Base-by-base conservation (phyloP, 139 green algal genomes). In the Mychonastes homosphaera region DNA sequence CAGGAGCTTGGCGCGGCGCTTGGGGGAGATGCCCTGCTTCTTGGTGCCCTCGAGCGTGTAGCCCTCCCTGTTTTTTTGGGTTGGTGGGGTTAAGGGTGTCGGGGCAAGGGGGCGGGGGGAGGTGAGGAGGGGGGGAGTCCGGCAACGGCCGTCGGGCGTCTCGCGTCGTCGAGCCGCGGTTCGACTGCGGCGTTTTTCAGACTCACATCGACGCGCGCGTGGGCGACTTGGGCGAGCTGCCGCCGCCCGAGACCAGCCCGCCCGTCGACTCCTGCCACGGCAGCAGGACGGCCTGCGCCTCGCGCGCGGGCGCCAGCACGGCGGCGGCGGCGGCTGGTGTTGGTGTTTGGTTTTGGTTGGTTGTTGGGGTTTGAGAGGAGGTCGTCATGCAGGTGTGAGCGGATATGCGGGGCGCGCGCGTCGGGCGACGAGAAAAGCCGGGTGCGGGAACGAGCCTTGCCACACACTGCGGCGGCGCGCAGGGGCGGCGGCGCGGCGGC, bases 11-110 rank as follows among this genome's bases (percentile, higher is more conserved):
- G 53, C 53, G 73, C 72, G 79, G 47, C 45, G 56, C 66, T 79
- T 79, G 16, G 53, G 8, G 39, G 38, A 62, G 41, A 76, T 54
- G 40, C 76, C 75, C 36, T 61, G 36, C 64, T 84, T 84, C 58
- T 69, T 76, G 24, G 71, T 86, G 59, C 78, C 78, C 70, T 85
- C 77, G 53, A 82, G 51, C 18, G 40, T 68, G 71, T 84, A 81
- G 30, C 58, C 44, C 38, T 21, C 46, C 45, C 21, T n/a, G n/a
- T n/a, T n/a, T n/a, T n/a, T n/a, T n/a, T n/a, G n/a, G n/a, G n/a
- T n/a, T n/a, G n/a, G n/a, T n/a, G n/a, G n/a, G n/a, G n/a, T n/a
- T n/a, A 67, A 24, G 8, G 19, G 27, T 18, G 24, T 21, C 13
- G 45, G 0, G 7, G 30, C 16, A 59, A 40, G 27, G 27, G 6